Percentiles rank a stretch among this genome's conserved stretches.
phyloP scores from a whole-genome alignment of 257 asterid species.

The Primulina eburnea region DNA sequence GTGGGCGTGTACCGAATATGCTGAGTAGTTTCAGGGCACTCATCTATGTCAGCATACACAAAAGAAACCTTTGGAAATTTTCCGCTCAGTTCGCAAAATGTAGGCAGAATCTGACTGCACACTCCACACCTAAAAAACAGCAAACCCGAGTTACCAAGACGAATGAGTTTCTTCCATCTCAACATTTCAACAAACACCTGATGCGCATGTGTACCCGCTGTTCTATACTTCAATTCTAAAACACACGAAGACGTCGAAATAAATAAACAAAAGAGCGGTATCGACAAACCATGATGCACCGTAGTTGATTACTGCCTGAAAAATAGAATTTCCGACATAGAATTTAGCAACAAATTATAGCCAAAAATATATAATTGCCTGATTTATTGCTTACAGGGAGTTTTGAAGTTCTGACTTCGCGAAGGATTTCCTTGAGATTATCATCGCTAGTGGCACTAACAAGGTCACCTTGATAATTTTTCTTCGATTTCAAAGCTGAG shows the following conservation, averaged over 20 bases:
- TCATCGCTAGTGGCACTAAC: slow-evolving; percentile 56
- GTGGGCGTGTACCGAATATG: slow-evolving; percentile 84
- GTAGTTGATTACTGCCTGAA: slow-evolving; percentile 85
- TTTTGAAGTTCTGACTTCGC: slow-evolving; percentile 55
- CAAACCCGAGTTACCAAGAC: neutral
- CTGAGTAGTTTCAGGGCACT: slow-evolving; percentile 83
- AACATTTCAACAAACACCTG: slow-evolving; percentile 43
- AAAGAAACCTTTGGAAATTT: slow-evolving; percentile 68
- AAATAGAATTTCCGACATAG: slow-evolving; percentile 9
- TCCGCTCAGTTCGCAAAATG: slow-evolving; percentile 52
- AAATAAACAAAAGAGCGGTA: neutral
- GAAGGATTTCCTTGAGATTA: slow-evolving; percentile 57
- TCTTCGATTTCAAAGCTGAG: too few species aligned
- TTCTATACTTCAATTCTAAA: neutral
- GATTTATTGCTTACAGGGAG: slow-evolving; percentile 40
- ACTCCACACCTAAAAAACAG: slow-evolving; percentile 61
- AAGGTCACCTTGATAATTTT: slow-evolving; percentile 30
- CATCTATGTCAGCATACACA: slow-evolving; percentile 85
- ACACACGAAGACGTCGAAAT: neutral
- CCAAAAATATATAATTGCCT: neutral
- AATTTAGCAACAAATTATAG: slow-evolving; percentile 23
- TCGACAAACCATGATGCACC: slow-evolving; percentile 81
- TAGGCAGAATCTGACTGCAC: slow-evolving; percentile 80
- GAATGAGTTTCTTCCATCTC: neutral
- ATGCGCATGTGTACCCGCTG: neutral